Percentiles rank a stretch among this genome's conserved stretches.
Evolutionary conservation across 177 flowering plant genomes (phyloP).

Genomic region (Telopea speciosissima): DNA sequence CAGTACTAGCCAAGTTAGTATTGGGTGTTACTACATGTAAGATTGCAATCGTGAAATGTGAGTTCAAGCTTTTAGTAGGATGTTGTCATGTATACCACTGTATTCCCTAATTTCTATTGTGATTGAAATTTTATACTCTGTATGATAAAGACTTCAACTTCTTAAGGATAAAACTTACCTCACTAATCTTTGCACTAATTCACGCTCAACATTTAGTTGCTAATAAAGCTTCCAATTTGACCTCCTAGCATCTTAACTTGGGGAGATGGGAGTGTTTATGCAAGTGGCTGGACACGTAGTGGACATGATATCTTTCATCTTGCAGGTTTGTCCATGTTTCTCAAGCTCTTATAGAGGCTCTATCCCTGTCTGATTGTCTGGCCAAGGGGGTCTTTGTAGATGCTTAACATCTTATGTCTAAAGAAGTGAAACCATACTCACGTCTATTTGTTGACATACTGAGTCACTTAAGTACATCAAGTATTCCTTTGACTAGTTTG

Average conservation of each 20-base stretch:
- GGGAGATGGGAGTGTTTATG: background rate
- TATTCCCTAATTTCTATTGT: background rate
- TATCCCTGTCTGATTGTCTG: background rate
- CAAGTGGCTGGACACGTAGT: background rate
- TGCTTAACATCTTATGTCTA: background rate
- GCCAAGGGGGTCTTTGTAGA: background rate
- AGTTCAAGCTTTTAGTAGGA: background rate
- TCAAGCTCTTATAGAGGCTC: background rate
- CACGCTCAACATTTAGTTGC: background rate
- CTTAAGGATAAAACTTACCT: background rate
- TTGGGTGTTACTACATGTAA: slow-evolving; percentile 9
- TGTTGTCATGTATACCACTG: background rate
- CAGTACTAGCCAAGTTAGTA: slow-evolving; percentile 21
- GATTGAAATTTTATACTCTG: background rate
- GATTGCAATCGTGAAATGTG: background rate
- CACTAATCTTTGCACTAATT: background rate
- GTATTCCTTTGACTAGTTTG: no score
- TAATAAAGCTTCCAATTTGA: no score
- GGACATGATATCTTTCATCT: background rate
- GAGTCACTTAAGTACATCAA: no score
- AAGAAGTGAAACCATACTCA: background rate
- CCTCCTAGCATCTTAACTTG: background rate
- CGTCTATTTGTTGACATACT: no score
- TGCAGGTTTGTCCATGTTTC: background rate
- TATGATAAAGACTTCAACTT: background rate